Evolutionary conservation across 345 rosid genomes (phyloP).

Genomic region (Heritiera littoralis): DNA sequence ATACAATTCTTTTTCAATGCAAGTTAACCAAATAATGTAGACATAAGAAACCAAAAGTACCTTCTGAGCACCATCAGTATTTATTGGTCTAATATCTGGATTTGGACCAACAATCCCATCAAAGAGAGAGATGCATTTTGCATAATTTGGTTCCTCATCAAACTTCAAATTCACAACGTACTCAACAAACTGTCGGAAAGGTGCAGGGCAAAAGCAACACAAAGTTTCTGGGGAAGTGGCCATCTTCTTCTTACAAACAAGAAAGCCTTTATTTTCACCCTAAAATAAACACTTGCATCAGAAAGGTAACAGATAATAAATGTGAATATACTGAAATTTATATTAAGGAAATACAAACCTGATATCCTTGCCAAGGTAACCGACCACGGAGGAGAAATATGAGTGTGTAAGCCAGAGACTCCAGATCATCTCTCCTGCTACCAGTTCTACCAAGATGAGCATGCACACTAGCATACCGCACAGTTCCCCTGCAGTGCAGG

Average conservation of each 20-base stretch:
- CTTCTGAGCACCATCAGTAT: constrained; percentile 98
- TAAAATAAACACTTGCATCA: constrained; percentile 35
- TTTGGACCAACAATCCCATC: constrained; percentile 90
- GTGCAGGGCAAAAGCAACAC: constrained; percentile 83
- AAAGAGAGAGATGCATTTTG: constrained; percentile 82
- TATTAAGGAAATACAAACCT: constrained; percentile 46
- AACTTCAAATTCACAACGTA: constrained; percentile 87
- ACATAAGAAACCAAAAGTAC: constrained; percentile 36
- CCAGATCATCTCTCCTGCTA: constrained; percentile 94
- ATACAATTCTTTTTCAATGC: not conserved
- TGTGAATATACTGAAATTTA: not conserved
- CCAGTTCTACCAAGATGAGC: constrained; percentile 97
- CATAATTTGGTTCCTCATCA: constrained; percentile 96
- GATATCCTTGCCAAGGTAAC: constrained; percentile 97
- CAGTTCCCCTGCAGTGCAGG: constrained; percentile 71
- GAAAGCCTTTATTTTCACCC: constrained; percentile 96
- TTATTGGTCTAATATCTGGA: constrained; percentile 91
- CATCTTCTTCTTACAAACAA: constrained; percentile 97
- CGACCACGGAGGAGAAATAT: constrained; percentile 96
- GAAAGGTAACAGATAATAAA: constrained; percentile 3
- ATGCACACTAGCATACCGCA: constrained; percentile 95
- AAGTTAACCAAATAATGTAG: not conserved
- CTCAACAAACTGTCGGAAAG: constrained; percentile 88
- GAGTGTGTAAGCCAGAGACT: constrained; percentile 96
- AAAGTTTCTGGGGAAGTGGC: constrained; percentile 90